Conservation (phyloP, 495 filamentous ascomycete species). For the Glutinoglossum americanum region DNA sequence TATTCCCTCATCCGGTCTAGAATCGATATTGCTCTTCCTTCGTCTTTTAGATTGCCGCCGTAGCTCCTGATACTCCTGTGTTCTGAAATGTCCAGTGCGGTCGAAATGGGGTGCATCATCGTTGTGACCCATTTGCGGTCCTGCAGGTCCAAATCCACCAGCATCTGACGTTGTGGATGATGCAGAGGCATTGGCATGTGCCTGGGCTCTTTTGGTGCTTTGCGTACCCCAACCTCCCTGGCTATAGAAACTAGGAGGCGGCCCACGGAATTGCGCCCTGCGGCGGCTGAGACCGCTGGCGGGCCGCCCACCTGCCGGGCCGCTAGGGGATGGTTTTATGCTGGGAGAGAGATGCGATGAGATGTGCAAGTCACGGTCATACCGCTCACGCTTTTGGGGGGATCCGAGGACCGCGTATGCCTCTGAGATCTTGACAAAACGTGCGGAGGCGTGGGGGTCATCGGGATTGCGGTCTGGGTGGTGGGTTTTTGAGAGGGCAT, state of each 20-base stretch:
- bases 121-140: conserved; percentile 7
- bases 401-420: conserved; percentile 65
- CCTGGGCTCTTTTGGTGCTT: conserved; percentile 12
- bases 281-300: conserved; percentile 62
- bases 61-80: conserved; percentile 39
- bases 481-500: conserved; percentile 72
- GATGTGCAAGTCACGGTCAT: conserved; percentile 47
- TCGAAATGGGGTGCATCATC: conserved; percentile 42
- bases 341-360: conserved; percentile 14
- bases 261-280: conserved; percentile 52
- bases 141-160: neutral
- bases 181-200: conserved; percentile 7
- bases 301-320: conserved; percentile 42
- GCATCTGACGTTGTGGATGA: conserved; percentile 1
- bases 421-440: conserved; percentile 70
- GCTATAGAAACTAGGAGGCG: conserved; percentile 73
- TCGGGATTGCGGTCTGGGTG: conserved; percentile 80
- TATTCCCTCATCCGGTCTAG: conserved; percentile 5
- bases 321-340: conserved; percentile 3
- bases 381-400: conserved; percentile 45
- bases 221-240: conserved; percentile 50
- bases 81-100: conserved; percentile 44
- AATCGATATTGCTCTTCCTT: conserved; percentile 6
- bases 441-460: conserved; percentile 47
- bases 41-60: conserved; percentile 23